These are phyloP conservation scores for Dissophora globulifera DNA, from an alignment of 192 early-diverging fungal species.

Conservation along the genomic window DNA sequence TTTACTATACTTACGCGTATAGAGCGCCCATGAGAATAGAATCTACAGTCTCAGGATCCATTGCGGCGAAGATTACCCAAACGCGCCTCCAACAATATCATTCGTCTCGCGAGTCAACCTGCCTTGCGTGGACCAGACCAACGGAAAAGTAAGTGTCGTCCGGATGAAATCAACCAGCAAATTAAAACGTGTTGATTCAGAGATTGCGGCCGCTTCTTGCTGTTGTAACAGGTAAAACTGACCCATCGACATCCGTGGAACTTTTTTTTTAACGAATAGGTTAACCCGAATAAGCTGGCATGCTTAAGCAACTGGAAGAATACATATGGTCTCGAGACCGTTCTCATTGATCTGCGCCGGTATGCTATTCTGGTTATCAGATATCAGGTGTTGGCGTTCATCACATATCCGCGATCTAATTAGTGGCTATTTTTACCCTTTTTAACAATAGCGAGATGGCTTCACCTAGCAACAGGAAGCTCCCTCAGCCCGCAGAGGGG, in stretches of 20 bases:
- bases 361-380: conserved; percentile 55
- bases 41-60: conserved; percentile 89
- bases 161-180: neutral
- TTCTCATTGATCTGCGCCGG: conserved; percentile 86
- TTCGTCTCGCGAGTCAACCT: conserved; percentile 91
- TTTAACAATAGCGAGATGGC: conserved; percentile 82
- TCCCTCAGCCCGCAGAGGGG: conserved; percentile 91
- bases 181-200: no score
- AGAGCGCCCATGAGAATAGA: conserved; percentile 96
- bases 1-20: no score
- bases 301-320: conserved; percentile 91
- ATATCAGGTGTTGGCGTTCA: no score
- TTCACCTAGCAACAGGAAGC: conserved; percentile 81
- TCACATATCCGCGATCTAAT: no score
- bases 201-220: no score
- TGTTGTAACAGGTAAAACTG: no score
- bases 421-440: neutral
- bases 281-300: conserved; percentile 70
- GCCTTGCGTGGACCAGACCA: conserved; percentile 84
- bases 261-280: no score
- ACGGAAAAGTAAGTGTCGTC: conserved; percentile 69
- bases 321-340: conserved; percentile 77
- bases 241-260: no score
- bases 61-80: conserved; percentile 91
- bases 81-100: conserved; percentile 76